Base-by-base conservation (phyloP, 2,329 filamentous ascomycete species). In the Zalaria obscura region DNA sequence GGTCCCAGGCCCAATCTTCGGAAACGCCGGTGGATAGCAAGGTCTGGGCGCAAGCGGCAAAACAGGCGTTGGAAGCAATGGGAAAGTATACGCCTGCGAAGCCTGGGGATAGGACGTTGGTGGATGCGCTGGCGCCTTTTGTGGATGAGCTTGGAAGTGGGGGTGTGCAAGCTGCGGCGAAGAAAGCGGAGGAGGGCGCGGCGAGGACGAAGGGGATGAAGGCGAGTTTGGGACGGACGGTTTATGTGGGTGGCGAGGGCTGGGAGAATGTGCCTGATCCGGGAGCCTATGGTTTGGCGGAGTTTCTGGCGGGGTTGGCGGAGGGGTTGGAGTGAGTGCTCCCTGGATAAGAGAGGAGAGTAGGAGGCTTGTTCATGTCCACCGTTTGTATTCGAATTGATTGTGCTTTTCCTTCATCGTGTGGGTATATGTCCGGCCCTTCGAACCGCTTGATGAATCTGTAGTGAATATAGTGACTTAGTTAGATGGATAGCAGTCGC, bases 181-280 rank as follows among this genome's bases (percentile, higher is more conserved):
- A 76, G 52, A 86, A 84, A 2, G 80, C 87, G 0, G 73, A 75
- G 48, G 69, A 77, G 37, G 91, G 82, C 0, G 82, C 88, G 3
- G 80, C 89, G 48, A 75, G 75, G 27, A 96, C 91, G 18, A 93
- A 88, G 67, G 83, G 81, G 25, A 95, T 98, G 88, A 77, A 82
- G 59, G 85, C 91, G 35, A 91, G 80, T 52, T 67, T 98, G 34
- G 91, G 91, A 5, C 68, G 86, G 44, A 76, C 81, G 2, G 85
- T 91, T 7, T 93, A 93, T 58, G 76, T 93, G 39, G 85, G 83
- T 47, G 82, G 81, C 47, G 73, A 68, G 56, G 82, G 81, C 10
- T 88, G 72, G 65, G 77, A 76, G 64, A 66, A 83, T 52, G 72
- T 86, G 11, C 80, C 81, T 11, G 82, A 86, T 63, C 82, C 82